These are phyloP conservation scores for Ampelocalamus luodianensis DNA, from an alignment of 176 grass and related monocot species.

Conservation along the genomic window DNA sequence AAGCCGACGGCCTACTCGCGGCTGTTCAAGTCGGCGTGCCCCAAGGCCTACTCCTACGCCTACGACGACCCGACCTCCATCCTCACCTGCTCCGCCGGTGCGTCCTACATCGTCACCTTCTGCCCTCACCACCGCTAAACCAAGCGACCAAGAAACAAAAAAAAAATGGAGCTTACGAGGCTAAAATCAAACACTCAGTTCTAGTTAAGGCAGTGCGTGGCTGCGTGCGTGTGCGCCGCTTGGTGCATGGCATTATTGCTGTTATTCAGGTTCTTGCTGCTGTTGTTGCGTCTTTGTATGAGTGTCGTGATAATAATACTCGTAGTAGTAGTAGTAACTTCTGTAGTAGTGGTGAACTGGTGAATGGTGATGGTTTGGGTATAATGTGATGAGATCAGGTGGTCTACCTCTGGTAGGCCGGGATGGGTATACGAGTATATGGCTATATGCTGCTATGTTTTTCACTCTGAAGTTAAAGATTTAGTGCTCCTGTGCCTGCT, in stretches of 20 bases:
- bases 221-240: background rate
- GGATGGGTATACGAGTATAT: slow-evolving; percentile 25
- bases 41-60: slow-evolving; percentile 90
- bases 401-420: slow-evolving; percentile 44
- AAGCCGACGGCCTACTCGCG: slow-evolving; percentile 87
- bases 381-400: slow-evolving; percentile 15
- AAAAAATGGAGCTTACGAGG: background rate
- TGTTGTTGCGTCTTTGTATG: background rate
- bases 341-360: no score
- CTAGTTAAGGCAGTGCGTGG: background rate
- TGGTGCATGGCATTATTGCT: background rate
- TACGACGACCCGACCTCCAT: slow-evolving; percentile 88
- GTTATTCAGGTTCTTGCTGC: slow-evolving; percentile 10
- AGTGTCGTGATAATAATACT: slow-evolving; percentile 1
- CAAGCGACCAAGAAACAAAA: background rate
- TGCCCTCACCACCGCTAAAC: slow-evolving; percentile 68
- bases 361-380: background rate
- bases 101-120: slow-evolving; percentile 91
- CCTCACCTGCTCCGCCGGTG: slow-evolving; percentile 79
- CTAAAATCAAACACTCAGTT: background rate
- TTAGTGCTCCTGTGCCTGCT: background rate
- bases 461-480: background rate
- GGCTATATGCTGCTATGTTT: background rate
- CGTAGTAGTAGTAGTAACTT: background rate
- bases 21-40: slow-evolving; percentile 93